phyloP scores from a whole-genome alignment of 148 eudicot genomes.

The Heliamphora exappendiculata region DNA sequence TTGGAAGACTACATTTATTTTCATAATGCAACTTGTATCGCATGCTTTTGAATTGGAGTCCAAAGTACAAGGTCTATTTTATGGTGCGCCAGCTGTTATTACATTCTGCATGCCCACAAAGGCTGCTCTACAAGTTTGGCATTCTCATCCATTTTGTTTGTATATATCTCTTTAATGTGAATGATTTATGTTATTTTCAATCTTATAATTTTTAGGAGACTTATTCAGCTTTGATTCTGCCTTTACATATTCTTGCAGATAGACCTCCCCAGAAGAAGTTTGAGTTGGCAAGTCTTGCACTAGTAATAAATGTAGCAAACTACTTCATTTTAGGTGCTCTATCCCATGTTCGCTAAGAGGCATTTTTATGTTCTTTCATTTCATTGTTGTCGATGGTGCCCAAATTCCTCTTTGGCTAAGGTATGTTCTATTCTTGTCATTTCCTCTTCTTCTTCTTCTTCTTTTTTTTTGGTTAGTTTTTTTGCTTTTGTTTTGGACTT shows the following conservation, averaged over 20 bases:
- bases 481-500: neutral
- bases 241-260: constrained; percentile 76
- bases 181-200: neutral
- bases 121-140: constrained; percentile 73
- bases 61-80: constrained; percentile 50
- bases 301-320: neutral
- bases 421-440: constrained; percentile 21
- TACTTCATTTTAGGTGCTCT: neutral
- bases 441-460: neutral
- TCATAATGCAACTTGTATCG: constrained; percentile 30
- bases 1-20: neutral
- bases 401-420: constrained; percentile 50
- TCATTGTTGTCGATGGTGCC: constrained; percentile 18
- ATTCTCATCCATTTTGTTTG: neutral
- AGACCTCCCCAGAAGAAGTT: constrained; percentile 63
- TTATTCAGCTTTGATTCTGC: constrained; percentile 72
- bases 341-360: constrained; percentile 16
- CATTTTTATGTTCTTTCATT: constrained; percentile 21
- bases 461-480: no score
- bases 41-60: constrained; percentile 76
- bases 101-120: constrained; percentile 82
- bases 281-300: constrained; percentile 49
- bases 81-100: constrained; percentile 75
- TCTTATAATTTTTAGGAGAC: constrained; percentile 45
- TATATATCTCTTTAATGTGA: neutral